These are phyloP conservation scores for Arthrocladium fulminans DNA, from an alignment of 2,329 filamentous ascomycete genomes.

Conservation along the genomic window DNA sequence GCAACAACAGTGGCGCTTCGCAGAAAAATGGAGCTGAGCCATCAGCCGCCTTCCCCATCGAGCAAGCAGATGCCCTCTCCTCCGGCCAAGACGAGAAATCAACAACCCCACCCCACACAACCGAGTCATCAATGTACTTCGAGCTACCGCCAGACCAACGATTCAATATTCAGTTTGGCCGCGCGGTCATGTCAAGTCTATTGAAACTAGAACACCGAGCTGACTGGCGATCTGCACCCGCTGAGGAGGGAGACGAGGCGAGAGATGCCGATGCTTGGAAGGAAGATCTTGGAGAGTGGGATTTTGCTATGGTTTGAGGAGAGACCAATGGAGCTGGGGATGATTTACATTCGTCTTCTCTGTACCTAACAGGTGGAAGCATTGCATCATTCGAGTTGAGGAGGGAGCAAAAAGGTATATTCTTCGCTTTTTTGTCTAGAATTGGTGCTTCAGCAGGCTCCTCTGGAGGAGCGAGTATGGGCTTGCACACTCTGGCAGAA, in stretches of 20 bases:
- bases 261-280: constrained; percentile 61
- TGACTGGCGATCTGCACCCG: constrained; percentile 71
- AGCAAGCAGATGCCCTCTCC: neutral
- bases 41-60: constrained; percentile 24
- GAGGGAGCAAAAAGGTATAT: too few relatives aligned
- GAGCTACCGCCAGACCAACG: constrained; percentile 60
- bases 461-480: too few relatives aligned
- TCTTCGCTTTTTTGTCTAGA: too few relatives aligned
- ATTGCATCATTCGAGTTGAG: neutral
- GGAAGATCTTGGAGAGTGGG: constrained; percentile 71
- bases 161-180: constrained; percentile 86
- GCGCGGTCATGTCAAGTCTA: constrained; percentile 80
- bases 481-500: too few relatives aligned
- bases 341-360: neutral
- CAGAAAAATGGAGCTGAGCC: neutral
- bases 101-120: constrained; percentile 20
- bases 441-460: too few relatives aligned
- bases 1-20: constrained; percentile 3
- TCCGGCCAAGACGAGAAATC: constrained; percentile 7
- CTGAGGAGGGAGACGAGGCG: constrained; percentile 54
- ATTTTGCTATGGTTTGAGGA: constrained; percentile 56
- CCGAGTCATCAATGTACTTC: constrained; percentile 65
- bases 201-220: constrained; percentile 68
- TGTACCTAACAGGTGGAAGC: neutral
- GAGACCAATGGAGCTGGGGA: neutral